Evolutionary conservation across 306 rosid genomes (phyloP), one percentile per base, ranked within the genome.

Genomic region (Morella rubra): DNA sequence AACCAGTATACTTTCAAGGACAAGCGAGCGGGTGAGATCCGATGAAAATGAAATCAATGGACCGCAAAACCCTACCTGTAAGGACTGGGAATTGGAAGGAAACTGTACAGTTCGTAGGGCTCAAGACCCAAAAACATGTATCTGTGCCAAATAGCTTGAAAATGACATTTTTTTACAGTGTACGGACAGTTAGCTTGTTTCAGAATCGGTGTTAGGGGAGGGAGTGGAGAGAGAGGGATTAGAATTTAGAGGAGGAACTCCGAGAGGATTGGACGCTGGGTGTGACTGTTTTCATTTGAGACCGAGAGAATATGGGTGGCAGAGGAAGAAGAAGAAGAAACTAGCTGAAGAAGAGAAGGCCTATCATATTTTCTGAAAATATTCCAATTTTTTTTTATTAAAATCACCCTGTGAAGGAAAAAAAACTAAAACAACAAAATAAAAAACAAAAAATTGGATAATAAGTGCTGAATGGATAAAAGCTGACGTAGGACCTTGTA

Each of bases 271-370:
- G 44, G 79, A 59, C 22, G 41, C 37, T 47, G 62, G 55, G 55
- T 74, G 80, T 71, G 53, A 42, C 52, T 44, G 61, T 73, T 53
- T 49, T 16, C 7, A 52, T 73, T 73, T 46, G 76, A 73, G 75
- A 75, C 84, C 65, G 77, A 85, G 77, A 82, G 71, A 77, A 81
- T 81, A 85, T 84, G 92, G 77, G 83, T 87, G 93, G 84, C 92
- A 82, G 82, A 76, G 86, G 88, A 76, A 76, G 82, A 72, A 44
- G 87, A 85, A 79, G 74, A 68, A 53, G 69, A 37, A 72, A 32
- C 37, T 32, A 32, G 37, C 37, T 32, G 73, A 19, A 85, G 79
- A 49, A 51, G 4, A 67, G 46, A 18, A 70, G 59, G 76, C 80
- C 83, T 59, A 49, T 82, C 81, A 40, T 49, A 18, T 15, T 18